Evolutionary conservation across 2,329 filamentous ascomycete species (phyloP).

Genomic region (Fragosphaeria purpurea): DNA sequence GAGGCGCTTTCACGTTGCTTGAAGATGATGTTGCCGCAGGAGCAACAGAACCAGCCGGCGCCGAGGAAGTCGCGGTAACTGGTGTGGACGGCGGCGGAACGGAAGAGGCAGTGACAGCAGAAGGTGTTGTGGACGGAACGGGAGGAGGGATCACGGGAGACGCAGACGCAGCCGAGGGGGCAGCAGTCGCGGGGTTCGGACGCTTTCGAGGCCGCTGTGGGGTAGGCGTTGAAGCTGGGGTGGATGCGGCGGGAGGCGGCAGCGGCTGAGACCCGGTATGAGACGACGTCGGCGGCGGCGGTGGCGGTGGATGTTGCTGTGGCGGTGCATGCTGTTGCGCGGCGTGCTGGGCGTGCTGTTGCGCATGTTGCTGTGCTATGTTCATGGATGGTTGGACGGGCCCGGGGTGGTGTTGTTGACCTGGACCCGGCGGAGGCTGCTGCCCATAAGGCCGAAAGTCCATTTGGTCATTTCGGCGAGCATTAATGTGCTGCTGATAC

Average conservation of each 20-base stretch:
- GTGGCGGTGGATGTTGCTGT: slow-evolving; percentile 12
- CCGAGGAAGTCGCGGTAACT: slow-evolving; percentile 20
- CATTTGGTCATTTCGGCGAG: slow-evolving; percentile 18
- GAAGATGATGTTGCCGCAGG: slow-evolving; percentile 11
- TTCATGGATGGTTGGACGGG: slow-evolving; percentile 27
- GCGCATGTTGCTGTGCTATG: slow-evolving; percentile 23
- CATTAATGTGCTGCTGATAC: slow-evolving; percentile 36
- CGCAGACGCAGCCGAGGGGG: slow-evolving; percentile 14
- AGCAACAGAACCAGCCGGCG: slow-evolving; percentile 5
- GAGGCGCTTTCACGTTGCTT: slow-evolving; percentile 11
- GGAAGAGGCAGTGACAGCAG: slow-evolving; percentile 26
- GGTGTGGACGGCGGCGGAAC: slow-evolving; percentile 23
- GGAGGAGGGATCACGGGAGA: slow-evolving; percentile 15
- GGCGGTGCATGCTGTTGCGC: slow-evolving; percentile 24
- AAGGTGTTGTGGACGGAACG: slow-evolving; percentile 13
- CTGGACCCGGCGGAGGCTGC: slow-evolving; percentile 18
- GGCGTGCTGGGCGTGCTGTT: slow-evolving; percentile 26
- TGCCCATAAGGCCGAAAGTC: slow-evolving; percentile 17
- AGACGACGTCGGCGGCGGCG: slow-evolving; percentile 20
- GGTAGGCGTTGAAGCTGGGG: slow-evolving; percentile 19
- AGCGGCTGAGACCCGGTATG: slow-evolving; percentile 14
- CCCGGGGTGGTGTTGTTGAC: slow-evolving; percentile 22
- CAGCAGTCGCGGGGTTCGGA: slow-evolving; percentile 21
- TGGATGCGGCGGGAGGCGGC: slow-evolving; percentile 4
- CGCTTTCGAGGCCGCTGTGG: slow-evolving; percentile 30